Evolutionary conservation across 1,284 basidiomycete species (phyloP).

Genomic region (Cystobasidium sp.): DNA sequence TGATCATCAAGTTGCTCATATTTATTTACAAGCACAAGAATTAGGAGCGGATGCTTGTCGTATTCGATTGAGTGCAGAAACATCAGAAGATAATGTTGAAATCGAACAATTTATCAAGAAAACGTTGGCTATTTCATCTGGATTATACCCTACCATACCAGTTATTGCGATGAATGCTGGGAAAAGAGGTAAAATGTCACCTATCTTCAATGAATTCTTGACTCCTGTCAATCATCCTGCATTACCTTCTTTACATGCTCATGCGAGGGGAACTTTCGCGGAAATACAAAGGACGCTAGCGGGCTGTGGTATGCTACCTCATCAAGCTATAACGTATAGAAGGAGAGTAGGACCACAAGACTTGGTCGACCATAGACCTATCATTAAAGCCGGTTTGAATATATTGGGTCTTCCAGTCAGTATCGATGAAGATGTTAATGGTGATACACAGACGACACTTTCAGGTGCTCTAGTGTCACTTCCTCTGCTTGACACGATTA

Average conservation of each 20-base stretch:
- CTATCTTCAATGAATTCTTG: constrained; percentile 34
- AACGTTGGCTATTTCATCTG: constrained; percentile 10
- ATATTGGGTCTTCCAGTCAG: constrained; percentile 16
- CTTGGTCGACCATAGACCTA: constrained; percentile 23
- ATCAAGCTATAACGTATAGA: constrained; percentile 5
- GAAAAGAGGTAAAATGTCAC: constrained; percentile 22
- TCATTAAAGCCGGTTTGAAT: constrained; percentile 30
- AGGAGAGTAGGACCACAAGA: constrained; percentile 14
- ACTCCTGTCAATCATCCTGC: constrained; percentile 40
- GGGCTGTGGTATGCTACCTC: constrained; percentile 14
- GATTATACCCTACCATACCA: constrained; percentile 16
- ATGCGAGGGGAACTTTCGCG: constrained; percentile 12
- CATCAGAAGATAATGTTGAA: constrained; percentile 6
- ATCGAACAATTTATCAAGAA: constrained; percentile 9
- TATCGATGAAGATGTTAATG: constrained; percentile 17
- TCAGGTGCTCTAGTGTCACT: constrained; percentile 14
- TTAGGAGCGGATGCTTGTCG: constrained; percentile 20
- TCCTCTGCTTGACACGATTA: not conserved
- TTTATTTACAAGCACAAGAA: not conserved
- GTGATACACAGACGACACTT: not conserved
- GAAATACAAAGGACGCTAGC: constrained; percentile 14
- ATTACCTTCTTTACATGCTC: not conserved
- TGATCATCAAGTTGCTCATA: constrained; percentile 8
- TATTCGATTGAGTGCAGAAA: not conserved
- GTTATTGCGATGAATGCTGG: constrained; percentile 35